Base-by-base conservation (phyloP, 78 protist genomes). In the Salpingoeca rosetta region DNA sequence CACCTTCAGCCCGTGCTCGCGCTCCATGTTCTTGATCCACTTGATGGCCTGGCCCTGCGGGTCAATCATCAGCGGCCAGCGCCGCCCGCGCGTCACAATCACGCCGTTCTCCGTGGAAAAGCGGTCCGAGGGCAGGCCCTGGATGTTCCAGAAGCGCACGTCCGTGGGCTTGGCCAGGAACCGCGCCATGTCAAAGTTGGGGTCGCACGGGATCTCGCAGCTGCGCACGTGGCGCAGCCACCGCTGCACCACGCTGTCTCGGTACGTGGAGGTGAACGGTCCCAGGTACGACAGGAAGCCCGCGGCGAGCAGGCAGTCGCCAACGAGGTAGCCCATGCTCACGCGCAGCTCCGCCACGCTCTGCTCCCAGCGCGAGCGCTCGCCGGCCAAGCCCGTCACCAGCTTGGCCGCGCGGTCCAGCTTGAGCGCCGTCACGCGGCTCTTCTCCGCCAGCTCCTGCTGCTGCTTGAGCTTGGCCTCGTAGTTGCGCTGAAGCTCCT, bases 41-140 rank as follows among this genome's bases (percentile, higher is more conserved):
- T 88, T 80, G 87, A 88, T 92, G 44, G 95, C 97, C 86, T 96
- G 98, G 74, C 84, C 89, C 87, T 94, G 96, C 17, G 98, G 98
- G 65, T 96, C 98, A 44, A 96, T 89, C 90, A 94, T 88, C 76
- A 96, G 93, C 65, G 98, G 96, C 95, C 95, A 93, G 25, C 96
- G 92, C 40, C 85, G 41, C 31, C 93, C 89, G 36, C 92, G 75
- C 12, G 93, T 93, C 65, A 94, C 96, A 0, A 94, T 41, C 44
- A 93, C 90, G 41, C 96, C 98, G 86, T 96, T 96, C 86, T 90
- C 94, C 41, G 81, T 85, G 12, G 92, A 84, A 79, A 94, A 94
- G 44, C 39, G 82, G 84, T 96, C 98, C 44, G 81, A 51, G 22
- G 98, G 98, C 0, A 96, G 92, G 3, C 96, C 96, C 39, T 85